Percentiles rank a stretch among this genome's conserved stretches.
phyloP scores from a whole-genome alignment of 305 asterid genomes.

The Solanum chacoense region DNA sequence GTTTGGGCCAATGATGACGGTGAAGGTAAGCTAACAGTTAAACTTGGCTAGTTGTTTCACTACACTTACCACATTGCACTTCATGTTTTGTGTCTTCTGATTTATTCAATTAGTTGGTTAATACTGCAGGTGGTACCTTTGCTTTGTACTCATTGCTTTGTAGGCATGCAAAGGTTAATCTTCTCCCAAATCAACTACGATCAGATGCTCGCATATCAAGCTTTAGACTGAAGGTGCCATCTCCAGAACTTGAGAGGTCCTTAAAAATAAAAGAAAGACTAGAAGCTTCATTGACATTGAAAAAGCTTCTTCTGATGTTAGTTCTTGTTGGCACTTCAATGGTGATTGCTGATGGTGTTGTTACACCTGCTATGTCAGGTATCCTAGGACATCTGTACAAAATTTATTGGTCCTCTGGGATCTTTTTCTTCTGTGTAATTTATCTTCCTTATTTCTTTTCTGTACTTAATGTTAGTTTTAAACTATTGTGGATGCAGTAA shows the following conservation, averaged over 20 bases:
- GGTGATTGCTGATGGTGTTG: conserved; percentile 99
- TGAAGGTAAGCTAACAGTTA: conserved; percentile 57
- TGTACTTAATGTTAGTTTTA: conserved; percentile 2
- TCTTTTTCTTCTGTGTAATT: not conserved
- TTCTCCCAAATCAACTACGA: conserved; percentile 86
- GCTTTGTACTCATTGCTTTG: conserved; percentile 97
- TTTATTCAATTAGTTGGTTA: conserved; percentile 19
- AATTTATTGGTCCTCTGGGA: not conserved
- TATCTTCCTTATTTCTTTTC: not conserved
- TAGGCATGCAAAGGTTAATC: conserved; percentile 98
- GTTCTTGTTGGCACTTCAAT: conserved; percentile 99
- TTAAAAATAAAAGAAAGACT: conserved; percentile 87
- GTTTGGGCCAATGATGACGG: conserved; percentile 99
- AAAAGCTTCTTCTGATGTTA: conserved; percentile 74
- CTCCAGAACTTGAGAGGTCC: conserved; percentile 98
- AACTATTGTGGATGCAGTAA: conserved; percentile 50
- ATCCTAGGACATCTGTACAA: not conserved
- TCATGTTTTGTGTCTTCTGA: conserved; percentile 1
- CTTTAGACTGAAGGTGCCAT: conserved; percentile 97
- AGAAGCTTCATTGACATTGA: conserved; percentile 76
- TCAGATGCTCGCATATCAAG: conserved; percentile 97
- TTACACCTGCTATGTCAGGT: conserved; percentile 99
- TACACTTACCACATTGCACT: not conserved
- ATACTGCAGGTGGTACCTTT: conserved; percentile 91
- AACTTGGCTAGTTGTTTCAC: not conserved